Evolutionary conservation across 1,284 basidiomycete species (phyloP).

Genomic region (Ceratobasidium papillatum): DNA sequence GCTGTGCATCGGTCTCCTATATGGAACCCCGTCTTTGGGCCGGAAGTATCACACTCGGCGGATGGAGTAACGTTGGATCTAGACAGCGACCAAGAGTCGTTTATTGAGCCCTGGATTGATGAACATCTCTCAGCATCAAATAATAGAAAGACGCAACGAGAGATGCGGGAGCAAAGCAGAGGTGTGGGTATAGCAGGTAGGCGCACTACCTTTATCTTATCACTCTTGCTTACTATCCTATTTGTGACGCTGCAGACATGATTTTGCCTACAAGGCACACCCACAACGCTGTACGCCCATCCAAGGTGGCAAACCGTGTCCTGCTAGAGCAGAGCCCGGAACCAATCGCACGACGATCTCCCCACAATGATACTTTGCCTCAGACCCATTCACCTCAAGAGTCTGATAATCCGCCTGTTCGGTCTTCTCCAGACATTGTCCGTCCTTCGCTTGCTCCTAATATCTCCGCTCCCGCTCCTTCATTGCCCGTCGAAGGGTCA

Average conservation of each 20-base stretch:
- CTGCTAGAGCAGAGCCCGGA: not conserved
- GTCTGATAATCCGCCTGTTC: not conserved
- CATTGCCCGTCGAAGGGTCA: not conserved
- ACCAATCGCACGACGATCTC: too few species aligned
- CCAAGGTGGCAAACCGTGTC: not conserved
- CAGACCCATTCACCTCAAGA: too few species aligned
- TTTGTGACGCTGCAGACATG: not conserved
- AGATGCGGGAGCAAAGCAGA: not conserved
- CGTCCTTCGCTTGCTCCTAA: too few species aligned
- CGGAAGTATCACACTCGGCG: not conserved
- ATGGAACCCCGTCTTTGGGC: not conserved
- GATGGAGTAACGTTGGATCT: constrained; percentile 1
- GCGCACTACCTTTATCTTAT: not conserved
- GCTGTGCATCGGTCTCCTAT: not conserved
- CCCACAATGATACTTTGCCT: not conserved
- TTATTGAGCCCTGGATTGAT: constrained; percentile 11
- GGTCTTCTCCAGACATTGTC: not conserved
- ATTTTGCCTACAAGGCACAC: not conserved
- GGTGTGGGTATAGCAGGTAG: not conserved
- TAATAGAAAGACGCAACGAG: not conserved
- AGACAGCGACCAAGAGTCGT: not conserved
- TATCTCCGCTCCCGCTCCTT: not conserved
- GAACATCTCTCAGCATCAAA: not conserved
- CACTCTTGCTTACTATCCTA: not conserved
- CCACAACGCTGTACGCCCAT: not conserved